Evolutionary conservation across 768 basidiomycete genomes (phyloP), one percentile per base, ranked within the genome.

Genomic region (Crucibulum laeve): DNA sequence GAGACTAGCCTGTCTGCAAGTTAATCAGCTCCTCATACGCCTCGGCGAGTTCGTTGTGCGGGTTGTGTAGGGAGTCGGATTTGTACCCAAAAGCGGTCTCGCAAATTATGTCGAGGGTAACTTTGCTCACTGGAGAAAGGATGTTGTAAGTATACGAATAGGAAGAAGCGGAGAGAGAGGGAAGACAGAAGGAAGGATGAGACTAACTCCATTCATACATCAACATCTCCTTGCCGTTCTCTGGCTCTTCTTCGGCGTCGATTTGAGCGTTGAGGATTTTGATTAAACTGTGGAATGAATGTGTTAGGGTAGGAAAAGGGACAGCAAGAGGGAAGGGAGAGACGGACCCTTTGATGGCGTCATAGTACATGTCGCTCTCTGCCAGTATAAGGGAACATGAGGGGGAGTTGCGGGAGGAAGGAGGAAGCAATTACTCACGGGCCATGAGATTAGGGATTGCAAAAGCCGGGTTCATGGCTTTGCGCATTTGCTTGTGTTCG

Each of bases 401-500:
- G 8, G 39, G n/a, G 0, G 6, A 44, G 15, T n/a, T 4, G 30
- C 4, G 23, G 17, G 10, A 11, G 17, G 18, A 7, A 24, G 5
- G 8, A 5, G 22, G 14, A 18, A 13, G 4, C 10, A 15, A 34
- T 7, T 3, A 59, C 67, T 45, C 40, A 67, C 68, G 68, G 25
- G 64, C 58, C 55, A 64, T 65, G 23, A 69, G 58, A 43, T 66
- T 75, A 2, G 66, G 58, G 19, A 76, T 60, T 0, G 73, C 73
- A 50, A 78, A 76, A 0, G 76, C 76, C 1, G 76, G 73, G 41
- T 73, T 76, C 71, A 78, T 74, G 1, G 63, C 62, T 49, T 66
- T 73, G 25, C 72, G 69, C 71, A 77, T 73, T 39, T 65, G 65
- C 47, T 65, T 73, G 50, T 76, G 74, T 24, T 70, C 71, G 26